These are phyloP conservation scores for Cicer cuneatum DNA, from an alignment of 306 rosid species.

Conservation along the genomic window DNA sequence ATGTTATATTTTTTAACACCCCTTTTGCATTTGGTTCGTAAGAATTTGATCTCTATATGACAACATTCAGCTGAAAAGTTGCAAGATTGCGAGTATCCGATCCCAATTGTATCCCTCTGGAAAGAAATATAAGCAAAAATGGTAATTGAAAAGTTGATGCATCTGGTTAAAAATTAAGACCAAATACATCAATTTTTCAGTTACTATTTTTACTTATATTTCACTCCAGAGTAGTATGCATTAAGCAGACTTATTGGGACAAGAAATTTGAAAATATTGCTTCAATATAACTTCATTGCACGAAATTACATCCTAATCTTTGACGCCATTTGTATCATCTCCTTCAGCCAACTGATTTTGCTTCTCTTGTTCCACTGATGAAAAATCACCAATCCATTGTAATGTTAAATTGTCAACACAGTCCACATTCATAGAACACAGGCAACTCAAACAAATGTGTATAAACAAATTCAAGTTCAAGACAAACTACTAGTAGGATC, in stretches of 20 bases:
- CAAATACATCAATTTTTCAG: no score
- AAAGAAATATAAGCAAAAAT: no score
- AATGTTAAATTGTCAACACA: constrained; percentile 23
- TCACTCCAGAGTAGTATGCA: no score
- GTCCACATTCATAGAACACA: constrained; percentile 22
- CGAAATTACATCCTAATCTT: constrained; percentile 40
- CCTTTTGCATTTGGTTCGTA: constrained; percentile 3
- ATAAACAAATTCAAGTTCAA: constrained; percentile 22
- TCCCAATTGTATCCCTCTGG: not conserved
- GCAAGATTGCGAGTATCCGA: not conserved
- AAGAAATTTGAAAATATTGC: constrained; percentile 10
- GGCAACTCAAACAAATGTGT: not conserved
- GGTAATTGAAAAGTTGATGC: no score
- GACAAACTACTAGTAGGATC: not conserved
- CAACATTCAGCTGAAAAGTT: constrained; percentile 13
- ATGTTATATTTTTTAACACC: not conserved
- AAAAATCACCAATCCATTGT: constrained; percentile 11
- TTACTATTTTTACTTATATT: no score
- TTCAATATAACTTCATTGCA: constrained; percentile 21
- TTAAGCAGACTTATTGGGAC: constrained; percentile 12
- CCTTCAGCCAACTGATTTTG: constrained; percentile 68
- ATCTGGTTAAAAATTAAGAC: no score
- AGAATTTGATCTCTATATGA: constrained; percentile 20
- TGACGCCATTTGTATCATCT: constrained; percentile 56
- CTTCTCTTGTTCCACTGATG: constrained; percentile 84